Evolutionary conservation across 2,329 filamentous ascomycete species (phyloP), one percentile per base, ranked within the genome.

Genomic region (Huntiella bhutanensis): DNA sequence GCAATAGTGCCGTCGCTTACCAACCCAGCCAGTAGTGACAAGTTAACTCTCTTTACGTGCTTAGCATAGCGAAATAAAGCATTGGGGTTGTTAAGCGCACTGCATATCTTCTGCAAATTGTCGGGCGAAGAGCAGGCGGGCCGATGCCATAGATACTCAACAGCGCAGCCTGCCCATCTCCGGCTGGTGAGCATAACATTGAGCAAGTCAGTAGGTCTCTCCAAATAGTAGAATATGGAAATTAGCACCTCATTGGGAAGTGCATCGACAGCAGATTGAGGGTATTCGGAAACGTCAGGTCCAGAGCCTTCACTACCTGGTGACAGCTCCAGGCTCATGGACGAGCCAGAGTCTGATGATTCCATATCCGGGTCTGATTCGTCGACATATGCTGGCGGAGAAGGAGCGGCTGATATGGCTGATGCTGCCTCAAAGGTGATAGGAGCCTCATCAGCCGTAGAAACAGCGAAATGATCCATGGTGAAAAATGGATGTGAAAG

Each of bases 201-300:
- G 54, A 85, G 73, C 54, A 95, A 71, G 57, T 98, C 88, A 39
- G 69, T 65, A 2, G 86, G 73, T 10, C 73, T 75, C 55, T 70
- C 78, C 49, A 98, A 73, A 61, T 86, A 91, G 33, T 82, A 71
- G 62, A 98, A 95, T 56, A 96, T 80, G 62, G 78, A 75, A 57
- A 98, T 95, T 58, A 96, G 77, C 51, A 98, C 82, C 67, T 98
- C 91, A 60, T 87, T 88, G 35, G 91, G 91, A 33, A 98, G 70
- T 48, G 82, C 77, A 54, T 82, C 80, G 50, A 95, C 78, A 41
- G 87, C 85, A n/a, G 81, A 28, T 10, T 28, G 22, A 10, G 22
- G 8, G 22, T 28, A 28, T 28, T 7, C 8, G 22, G 6, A 10
- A 28, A 28, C 22, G 2, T 28, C 22, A 4, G 22, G 22, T 28